phyloP scores from a whole-genome alignment of 441 rosid genomes.

The Macaranga tanarius region DNA sequence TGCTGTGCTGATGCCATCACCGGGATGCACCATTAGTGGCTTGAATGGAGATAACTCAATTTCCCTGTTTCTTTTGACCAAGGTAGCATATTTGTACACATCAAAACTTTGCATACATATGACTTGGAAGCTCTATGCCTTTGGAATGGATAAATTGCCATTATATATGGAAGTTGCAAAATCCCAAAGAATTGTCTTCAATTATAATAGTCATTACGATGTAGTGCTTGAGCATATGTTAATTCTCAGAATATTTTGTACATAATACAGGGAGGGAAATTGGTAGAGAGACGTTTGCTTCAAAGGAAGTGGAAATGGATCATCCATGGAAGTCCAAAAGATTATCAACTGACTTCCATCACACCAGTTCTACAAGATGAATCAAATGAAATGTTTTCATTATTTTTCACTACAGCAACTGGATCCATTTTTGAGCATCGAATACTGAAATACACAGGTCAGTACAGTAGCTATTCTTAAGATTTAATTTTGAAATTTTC shows the following conservation, averaged over 20 bases:
- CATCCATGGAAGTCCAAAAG: slow-evolving; percentile 53
- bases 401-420: slow-evolving; percentile 49
- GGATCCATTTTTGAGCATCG: slow-evolving; percentile 54
- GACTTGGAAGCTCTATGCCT: background rate
- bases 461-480: slow-evolving; percentile 6
- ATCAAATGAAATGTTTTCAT: slow-evolving; percentile 39
- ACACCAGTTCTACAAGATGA: slow-evolving; percentile 52
- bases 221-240: background rate
- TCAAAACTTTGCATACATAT: background rate
- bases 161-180: background rate
- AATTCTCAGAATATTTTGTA: slow-evolving; percentile 10
- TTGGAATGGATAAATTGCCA: background rate
- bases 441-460: slow-evolving; percentile 46
- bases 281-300: slow-evolving; percentile 54
- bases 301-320: slow-evolving; percentile 78
- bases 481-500: background rate
- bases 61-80: slow-evolving; percentile 63
- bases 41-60: slow-evolving; percentile 45
- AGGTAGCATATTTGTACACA: slow-evolving; percentile 37
- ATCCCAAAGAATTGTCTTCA: background rate
- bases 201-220: background rate
- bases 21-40: slow-evolving; percentile 44
- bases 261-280: slow-evolving; percentile 44
- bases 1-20: slow-evolving; percentile 39
- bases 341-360: slow-evolving; percentile 52